A percentile compares a stretch with the other conserved stretches of the same genome.
Conservation (phyloP, 371 early-diverging fungal species). For the Hamiltosporidium tvaerminnensis region DNA sequence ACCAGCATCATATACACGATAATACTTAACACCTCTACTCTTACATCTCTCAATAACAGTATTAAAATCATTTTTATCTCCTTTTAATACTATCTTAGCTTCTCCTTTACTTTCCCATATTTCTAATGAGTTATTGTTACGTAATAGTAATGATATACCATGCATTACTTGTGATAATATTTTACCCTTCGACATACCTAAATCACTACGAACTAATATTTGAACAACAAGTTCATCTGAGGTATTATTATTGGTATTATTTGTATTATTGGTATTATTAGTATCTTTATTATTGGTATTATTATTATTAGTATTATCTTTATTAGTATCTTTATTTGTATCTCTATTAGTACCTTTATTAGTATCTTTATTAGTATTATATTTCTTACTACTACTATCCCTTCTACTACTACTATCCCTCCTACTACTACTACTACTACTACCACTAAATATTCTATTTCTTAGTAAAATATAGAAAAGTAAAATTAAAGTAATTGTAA, state of each 20-base stretch:
- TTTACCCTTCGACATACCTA: constrained; percentile 51
- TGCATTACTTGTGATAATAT: constrained; percentile 48
- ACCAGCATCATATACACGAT: constrained; percentile 49
- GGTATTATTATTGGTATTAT: not conserved
- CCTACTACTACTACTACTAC: too few species aligned
- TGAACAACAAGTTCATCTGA: not conserved
- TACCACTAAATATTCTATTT: too few species aligned
- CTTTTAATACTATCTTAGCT: constrained; percentile 43
- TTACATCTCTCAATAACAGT: constrained; percentile 9
- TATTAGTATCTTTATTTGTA: too few species aligned
- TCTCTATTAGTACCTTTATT: too few species aligned
- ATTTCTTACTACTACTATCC: too few species aligned
- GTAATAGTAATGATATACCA: constrained; percentile 25
- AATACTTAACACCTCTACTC: constrained; percentile 9
- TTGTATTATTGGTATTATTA: too few species aligned
- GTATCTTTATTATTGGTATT: too few species aligned
- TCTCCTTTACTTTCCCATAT: constrained; percentile 34
- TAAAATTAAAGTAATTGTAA: too few species aligned
- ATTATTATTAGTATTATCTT: too few species aligned
- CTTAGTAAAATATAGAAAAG: too few species aligned
- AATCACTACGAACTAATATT: constrained; percentile 40
- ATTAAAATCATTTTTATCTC: constrained; percentile 19
- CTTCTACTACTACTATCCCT: too few species aligned
- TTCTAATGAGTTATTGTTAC: constrained; percentile 2
- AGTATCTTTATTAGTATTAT: too few species aligned